A percentile compares a stretch with the other conserved stretches of the same genome.
Conservation (phyloP, 2,329 filamentous ascomycete species). For the Chrysoporthe deuterocubensis region DNA sequence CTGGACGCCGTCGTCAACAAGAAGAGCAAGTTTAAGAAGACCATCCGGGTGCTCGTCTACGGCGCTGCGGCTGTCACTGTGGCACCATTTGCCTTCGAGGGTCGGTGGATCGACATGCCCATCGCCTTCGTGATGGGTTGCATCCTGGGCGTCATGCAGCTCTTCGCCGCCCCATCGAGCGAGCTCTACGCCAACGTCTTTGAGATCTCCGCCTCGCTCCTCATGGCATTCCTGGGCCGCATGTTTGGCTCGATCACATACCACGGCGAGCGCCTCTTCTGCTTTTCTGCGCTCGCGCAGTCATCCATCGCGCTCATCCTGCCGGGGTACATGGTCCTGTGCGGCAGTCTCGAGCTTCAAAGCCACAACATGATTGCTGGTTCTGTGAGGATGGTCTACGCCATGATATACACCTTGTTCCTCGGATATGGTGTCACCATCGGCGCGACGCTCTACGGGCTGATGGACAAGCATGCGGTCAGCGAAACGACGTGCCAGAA, state of each 20-base stretch:
- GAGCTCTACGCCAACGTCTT: slow-evolving; percentile 62
- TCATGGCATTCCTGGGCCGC: slow-evolving; percentile 72
- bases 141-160: slow-evolving; percentile 74
- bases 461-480: slow-evolving; percentile 59
- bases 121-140: slow-evolving; percentile 77
- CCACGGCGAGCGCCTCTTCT: slow-evolving; percentile 60
- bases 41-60: slow-evolving; percentile 68
- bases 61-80: slow-evolving; percentile 77
- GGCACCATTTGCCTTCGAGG: slow-evolving; percentile 79
- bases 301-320: slow-evolving; percentile 77
- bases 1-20: slow-evolving; percentile 59
- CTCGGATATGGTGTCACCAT: slow-evolving; percentile 75
- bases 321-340: slow-evolving; percentile 69
- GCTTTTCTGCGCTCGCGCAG: slow-evolving; percentile 73
- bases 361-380: slow-evolving; percentile 71
- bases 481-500: slow-evolving; percentile 48
- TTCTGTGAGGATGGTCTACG: slow-evolving; percentile 75
- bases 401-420: slow-evolving; percentile 74
- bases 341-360: slow-evolving; percentile 65
- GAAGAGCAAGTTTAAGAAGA: slow-evolving; percentile 52
- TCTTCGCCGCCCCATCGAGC: slow-evolving; percentile 72
- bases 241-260: slow-evolving; percentile 66
- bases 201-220: slow-evolving; percentile 55
- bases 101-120: slow-evolving; percentile 76
- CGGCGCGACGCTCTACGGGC: slow-evolving; percentile 65